Evolutionary conservation across 495 filamentous ascomycete species (phyloP).

Genomic region (Penicillium daleae): DNA sequence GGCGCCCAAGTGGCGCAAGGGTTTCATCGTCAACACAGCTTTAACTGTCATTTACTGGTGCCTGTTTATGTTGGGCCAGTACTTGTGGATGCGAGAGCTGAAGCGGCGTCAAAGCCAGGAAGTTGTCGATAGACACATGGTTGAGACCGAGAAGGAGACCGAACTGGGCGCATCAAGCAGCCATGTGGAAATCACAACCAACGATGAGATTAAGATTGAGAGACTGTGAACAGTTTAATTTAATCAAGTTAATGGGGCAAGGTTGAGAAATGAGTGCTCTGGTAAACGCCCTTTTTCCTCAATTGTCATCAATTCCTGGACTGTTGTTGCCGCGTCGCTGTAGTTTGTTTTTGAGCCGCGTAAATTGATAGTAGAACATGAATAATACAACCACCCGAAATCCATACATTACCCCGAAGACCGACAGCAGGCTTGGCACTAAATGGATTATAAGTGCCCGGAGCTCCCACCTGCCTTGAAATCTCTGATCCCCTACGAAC

Average conservation of each 20-base stretch:
- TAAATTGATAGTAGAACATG: background rate
- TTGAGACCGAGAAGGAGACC: constrained; percentile 2
- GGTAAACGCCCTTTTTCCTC: background rate
- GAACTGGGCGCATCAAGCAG: background rate
- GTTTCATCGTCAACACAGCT: constrained; percentile 21
- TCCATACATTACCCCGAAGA: background rate
- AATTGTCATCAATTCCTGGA: background rate
- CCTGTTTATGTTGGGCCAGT: constrained; percentile 25
- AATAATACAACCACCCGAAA: background rate
- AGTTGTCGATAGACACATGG: constrained; percentile 6
- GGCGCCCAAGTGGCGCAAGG: constrained; percentile 25
- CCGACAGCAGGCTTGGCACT: background rate
- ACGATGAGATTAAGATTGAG: background rate
- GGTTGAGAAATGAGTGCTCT: background rate
- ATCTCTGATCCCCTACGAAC: background rate
- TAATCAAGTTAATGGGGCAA: background rate
- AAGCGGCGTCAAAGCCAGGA: constrained; percentile 10
- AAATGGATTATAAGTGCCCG: background rate
- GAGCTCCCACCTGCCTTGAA: background rate
- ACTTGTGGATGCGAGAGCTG: constrained; percentile 20
- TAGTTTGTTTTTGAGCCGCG: background rate
- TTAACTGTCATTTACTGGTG: constrained; percentile 19
- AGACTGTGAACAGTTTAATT: background rate
- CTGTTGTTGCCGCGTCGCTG: background rate
- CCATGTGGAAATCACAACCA: background rate